Conservation (phyloP, 768 basidiomycete genomes). For the Zangia roseola region DNA sequence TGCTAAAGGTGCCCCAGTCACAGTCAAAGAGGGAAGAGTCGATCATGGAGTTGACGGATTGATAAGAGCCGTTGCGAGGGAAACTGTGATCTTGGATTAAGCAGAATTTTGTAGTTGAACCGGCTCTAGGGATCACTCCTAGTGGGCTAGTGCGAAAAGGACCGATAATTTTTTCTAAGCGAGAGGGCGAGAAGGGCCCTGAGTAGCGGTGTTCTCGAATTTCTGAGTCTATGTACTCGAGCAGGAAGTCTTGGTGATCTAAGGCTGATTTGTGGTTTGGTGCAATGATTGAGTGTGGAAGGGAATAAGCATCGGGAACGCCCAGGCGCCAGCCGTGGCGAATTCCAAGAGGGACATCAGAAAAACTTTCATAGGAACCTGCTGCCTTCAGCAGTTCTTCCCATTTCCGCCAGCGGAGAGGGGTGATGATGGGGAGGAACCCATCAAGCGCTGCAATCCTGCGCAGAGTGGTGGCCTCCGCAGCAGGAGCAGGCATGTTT, state of each 20-base stretch:
- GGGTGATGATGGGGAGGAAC: conserved; percentile 23
- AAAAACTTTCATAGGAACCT: conserved; percentile 13
- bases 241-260: conserved; percentile 23
- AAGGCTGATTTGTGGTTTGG: too few relatives aligned
- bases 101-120: conserved; percentile 20
- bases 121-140: conserved; percentile 36
- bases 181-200: conserved; percentile 22
- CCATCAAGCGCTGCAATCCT: conserved; percentile 13
- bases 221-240: conserved; percentile 33
- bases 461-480: conserved; percentile 7
- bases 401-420: conserved; percentile 22
- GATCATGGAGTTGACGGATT: conserved; percentile 30
- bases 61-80: conserved; percentile 7
- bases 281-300: neutral
- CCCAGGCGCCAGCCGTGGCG: conserved; percentile 2
- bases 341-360: conserved; percentile 23
- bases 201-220: conserved; percentile 34
- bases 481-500: neutral
- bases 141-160: conserved; percentile 42
- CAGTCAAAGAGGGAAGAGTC: conserved; percentile 25
- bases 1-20: conserved; percentile 34
- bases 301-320: neutral
- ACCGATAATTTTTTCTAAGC: conserved; percentile 35
- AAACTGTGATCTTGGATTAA: conserved; percentile 34
- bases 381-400: conserved; percentile 1